A percentile compares a stretch with the other conserved stretches of the same genome.
Conservation (phyloP, 2,329 filamentous ascomycete genomes). For the Penicillium sp. region DNA sequence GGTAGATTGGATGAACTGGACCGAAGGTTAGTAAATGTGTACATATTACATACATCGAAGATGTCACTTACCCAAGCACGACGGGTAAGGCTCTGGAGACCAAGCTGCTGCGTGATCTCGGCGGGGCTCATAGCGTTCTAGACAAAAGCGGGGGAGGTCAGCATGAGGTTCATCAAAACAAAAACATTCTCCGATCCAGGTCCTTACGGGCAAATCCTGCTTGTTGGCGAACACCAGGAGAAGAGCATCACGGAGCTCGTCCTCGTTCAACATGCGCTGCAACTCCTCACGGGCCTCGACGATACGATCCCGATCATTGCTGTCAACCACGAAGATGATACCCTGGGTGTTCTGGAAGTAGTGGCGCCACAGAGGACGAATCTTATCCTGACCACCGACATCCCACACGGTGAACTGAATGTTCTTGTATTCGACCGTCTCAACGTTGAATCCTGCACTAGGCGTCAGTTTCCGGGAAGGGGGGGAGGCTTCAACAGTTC, state of each 20-base stretch:
- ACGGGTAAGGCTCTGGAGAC: conserved; percentile 96
- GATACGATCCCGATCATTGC: conserved; percentile 96
- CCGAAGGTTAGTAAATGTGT: conserved; percentile 16
- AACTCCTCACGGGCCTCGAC: conserved; percentile 94
- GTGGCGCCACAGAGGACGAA: conserved; percentile 96
- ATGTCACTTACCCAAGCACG: conserved; percentile 80
- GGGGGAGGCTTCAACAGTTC: neutral
- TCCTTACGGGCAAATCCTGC: conserved; percentile 92
- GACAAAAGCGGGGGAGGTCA: conserved; percentile 23
- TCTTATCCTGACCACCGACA: conserved; percentile 99
- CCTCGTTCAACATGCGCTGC: conserved; percentile 96
- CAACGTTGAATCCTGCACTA: conserved; percentile 84
- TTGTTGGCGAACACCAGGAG: conserved; percentile 99
- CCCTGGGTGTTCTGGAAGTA: conserved; percentile 99
- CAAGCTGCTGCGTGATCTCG: conserved; percentile 99
- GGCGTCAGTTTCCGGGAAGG: conserved; percentile 3
- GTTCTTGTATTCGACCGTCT: conserved; percentile 99
- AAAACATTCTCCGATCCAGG: neutral
- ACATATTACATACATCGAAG: neutral
- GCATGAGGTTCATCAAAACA: conserved; percentile 10
- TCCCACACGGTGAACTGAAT: conserved; percentile 99
- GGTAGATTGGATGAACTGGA: conserved; percentile 96
- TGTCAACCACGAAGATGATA: conserved; percentile 99
- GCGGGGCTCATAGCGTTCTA: conserved; percentile 99
- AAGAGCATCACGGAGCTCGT: conserved; percentile 94